These are phyloP conservation scores for Fusarium marasasianum DNA, from an alignment of 2,329 filamentous ascomycete genomes.

Conservation along the genomic window DNA sequence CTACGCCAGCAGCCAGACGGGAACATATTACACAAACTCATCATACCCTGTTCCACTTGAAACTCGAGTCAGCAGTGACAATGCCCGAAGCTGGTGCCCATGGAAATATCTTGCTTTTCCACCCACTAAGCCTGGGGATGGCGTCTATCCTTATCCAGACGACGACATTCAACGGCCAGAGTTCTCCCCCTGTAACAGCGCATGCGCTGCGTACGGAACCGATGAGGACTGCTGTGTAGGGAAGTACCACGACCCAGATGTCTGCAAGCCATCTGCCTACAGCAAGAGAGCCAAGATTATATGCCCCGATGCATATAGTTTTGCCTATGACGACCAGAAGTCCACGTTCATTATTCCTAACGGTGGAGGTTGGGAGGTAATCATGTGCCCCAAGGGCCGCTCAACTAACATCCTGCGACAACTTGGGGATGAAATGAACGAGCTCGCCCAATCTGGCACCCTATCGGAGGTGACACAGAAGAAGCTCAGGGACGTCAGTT, in stretches of 20 bases:
- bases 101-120: constrained; percentile 78
- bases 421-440: constrained; percentile 59
- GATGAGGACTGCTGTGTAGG: constrained; percentile 81
- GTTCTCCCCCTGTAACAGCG: constrained; percentile 82
- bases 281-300: constrained; percentile 75
- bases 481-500: constrained; percentile 47
- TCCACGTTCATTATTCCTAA: constrained; percentile 70
- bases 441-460: constrained; percentile 55
- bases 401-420: constrained; percentile 68
- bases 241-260: constrained; percentile 67
- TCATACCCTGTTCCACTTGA: constrained; percentile 76
- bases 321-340: constrained; percentile 68
- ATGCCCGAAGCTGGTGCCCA: constrained; percentile 78
- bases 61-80: constrained; percentile 61
- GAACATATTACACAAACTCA: constrained; percentile 69
- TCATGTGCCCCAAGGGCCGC: constrained; percentile 75
- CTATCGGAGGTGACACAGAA: constrained; percentile 48
- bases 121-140: constrained; percentile 75
- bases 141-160: constrained; percentile 83
- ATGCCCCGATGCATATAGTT: constrained; percentile 88
- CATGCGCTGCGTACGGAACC: constrained; percentile 74
- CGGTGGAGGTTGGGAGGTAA: constrained; percentile 80
- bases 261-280: constrained; percentile 75
- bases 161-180: constrained; percentile 73
- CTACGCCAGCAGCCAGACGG: constrained; percentile 62